Percentiles rank a stretch among this genome's conserved stretches.
phyloP scores from a whole-genome alignment of 306 rosid species.

The Vachellia pachyceras region DNA sequence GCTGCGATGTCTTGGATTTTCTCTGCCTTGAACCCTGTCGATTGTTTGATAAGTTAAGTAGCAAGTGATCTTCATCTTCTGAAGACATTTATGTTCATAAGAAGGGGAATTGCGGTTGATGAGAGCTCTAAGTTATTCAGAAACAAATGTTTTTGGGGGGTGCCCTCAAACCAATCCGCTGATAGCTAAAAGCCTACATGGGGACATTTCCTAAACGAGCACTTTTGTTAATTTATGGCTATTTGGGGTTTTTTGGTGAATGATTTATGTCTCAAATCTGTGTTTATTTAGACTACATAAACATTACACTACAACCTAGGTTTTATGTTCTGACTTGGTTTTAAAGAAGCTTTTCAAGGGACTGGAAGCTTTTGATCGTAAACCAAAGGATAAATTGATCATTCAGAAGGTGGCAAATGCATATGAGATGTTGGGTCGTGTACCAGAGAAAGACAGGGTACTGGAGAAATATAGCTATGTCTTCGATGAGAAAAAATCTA shows the following conservation, averaged over 20 bases:
- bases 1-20: conserved; percentile 10
- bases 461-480: conserved; percentile 71
- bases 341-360: conserved; percentile 75
- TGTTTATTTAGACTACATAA: conserved; percentile 1
- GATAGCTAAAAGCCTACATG: conserved; percentile 2
- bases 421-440: conserved; percentile 72
- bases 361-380: conserved; percentile 86
- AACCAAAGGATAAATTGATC: conserved; percentile 77
- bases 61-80: conserved; percentile 28
- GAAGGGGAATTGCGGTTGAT: conserved; percentile 16
- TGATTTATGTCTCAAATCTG: neutral
- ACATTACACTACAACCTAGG: conserved; percentile 31
- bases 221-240: conserved; percentile 7
- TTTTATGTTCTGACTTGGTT: conserved; percentile 37
- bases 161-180: conserved; percentile 3
- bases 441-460: conserved; percentile 68
- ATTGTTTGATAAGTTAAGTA: conserved; percentile 21
- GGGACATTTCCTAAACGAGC: neutral
- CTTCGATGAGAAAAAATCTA: conserved; percentile 44
- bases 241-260: neutral
- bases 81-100: conserved; percentile 12
- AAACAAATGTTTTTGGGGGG: neutral
- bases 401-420: conserved; percentile 82
- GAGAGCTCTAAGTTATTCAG: neutral
- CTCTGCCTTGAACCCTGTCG: conserved; percentile 7